Percentiles rank a stretch among this genome's conserved stretches.
phyloP scores from a whole-genome alignment of 169 alveolate genomes.

The Neospora caninum region DNA sequence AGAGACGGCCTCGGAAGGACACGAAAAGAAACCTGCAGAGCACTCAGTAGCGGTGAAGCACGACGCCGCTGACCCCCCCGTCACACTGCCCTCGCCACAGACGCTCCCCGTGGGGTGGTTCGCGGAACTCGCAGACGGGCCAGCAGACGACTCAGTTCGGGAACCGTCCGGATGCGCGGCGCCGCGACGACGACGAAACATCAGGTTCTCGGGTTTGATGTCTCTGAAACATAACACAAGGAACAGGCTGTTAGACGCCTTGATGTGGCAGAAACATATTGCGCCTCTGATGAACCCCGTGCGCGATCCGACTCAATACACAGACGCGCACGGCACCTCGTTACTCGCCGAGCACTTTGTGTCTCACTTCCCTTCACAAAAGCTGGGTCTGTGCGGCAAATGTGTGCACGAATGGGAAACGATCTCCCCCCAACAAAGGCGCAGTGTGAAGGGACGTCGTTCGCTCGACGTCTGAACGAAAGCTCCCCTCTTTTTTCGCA shows the following conservation, averaged over 20 bases:
- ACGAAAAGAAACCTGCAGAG: slow-evolving; percentile 1
- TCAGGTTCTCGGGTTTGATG: slow-evolving; percentile 78
- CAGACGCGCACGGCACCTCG: no score
- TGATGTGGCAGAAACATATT: no score
- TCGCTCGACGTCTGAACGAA: no score
- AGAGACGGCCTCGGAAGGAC: background rate
- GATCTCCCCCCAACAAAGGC: no score
- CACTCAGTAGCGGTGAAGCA: slow-evolving; percentile 45
- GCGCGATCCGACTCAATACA: no score
- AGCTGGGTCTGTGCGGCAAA: no score
- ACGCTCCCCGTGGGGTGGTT: background rate
- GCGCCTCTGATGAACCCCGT: no score
- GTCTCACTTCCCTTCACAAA: no score
- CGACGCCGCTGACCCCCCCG: background rate
- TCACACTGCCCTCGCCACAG: background rate
- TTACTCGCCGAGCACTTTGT: no score
- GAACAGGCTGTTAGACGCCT: background rate
- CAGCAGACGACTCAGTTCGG: background rate
- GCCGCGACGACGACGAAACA: slow-evolving; percentile 71
- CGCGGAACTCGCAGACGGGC: background rate
- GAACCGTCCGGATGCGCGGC: slow-evolving; percentile 31
- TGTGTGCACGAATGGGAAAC: no score
- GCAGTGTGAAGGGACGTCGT: no score
- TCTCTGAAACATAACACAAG: slow-evolving; percentile 63
- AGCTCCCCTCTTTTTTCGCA: no score